Base-by-base conservation (phyloP, 257 asterid genomes). In the Solanum neorickii region DNA sequence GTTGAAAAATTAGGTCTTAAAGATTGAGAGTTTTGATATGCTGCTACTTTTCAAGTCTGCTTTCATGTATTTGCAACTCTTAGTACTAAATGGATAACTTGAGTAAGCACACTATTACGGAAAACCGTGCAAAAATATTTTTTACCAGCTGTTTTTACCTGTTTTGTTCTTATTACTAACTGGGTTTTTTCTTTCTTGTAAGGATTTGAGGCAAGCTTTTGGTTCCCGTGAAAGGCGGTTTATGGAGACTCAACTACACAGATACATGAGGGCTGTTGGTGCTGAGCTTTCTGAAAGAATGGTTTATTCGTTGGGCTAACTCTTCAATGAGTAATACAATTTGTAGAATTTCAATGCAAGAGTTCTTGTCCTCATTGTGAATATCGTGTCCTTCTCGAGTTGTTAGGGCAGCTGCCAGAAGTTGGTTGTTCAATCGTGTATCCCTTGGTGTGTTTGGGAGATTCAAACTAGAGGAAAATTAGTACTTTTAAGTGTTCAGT, bases 201-300 rank as follows among this genome's bases (percentile, higher is more conserved):
- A 97, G 99, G 99, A 95, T 62, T 86, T 96, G 60, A 89, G 76
- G 20, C 92, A 93, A 29, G 98, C 98, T 23, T 91, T 94, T 42
- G 96, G 92, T 87, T 91, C 95, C 62, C 83, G 86, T 41, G 91
- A 88, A 88, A 94, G 95, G 92, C 91, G 60, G 88, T 91, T 62
- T 23, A 39, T 96, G 52, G 96, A 95, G 88, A 89, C 86, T 72
- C 97, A 89, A 91, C 80, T 97, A 88, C 94, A 84, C 82, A 89
- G 92, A 87, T 95, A 95, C 87, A 90, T 83, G 86, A 90, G 87
- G 83, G 96, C 87, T 72, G 98, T 96, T 88, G 99, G 99, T 62
- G 82, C 88, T 6, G 98, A 96, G 87, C 99, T 97, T 74, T 92
- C 98, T 29, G 90, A 92, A 90, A 90, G 92, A 87, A 95, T 96